phyloP scores from a whole-genome alignment of 495 filamentous ascomycete species.

The Penicillium egyptiacum region DNA sequence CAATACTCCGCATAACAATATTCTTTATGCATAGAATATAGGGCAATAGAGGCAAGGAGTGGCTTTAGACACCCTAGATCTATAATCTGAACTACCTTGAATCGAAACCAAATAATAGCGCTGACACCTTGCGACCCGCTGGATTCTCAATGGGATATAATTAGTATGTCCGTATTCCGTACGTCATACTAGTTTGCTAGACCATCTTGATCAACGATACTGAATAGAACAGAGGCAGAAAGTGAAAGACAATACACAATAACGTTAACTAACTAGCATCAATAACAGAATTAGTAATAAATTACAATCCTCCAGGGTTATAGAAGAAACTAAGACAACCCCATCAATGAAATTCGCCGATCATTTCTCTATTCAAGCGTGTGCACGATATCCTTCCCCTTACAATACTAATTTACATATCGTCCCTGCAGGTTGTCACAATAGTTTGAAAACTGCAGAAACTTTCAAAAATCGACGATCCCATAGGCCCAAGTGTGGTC shows the following conservation, averaged over 20 bases:
- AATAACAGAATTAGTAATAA: not conserved
- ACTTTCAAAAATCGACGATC: not conserved
- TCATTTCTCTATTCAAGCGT: not conserved
- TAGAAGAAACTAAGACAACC: constrained; percentile 1
- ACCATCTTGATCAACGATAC: not conserved
- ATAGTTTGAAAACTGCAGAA: not conserved
- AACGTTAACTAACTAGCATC: too few species aligned
- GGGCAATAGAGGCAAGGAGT: not conserved
- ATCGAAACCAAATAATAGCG: not conserved
- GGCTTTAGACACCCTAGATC: not conserved
- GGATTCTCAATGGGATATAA: constrained; percentile 2
- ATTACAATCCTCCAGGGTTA: not conserved
- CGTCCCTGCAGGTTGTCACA: not conserved
- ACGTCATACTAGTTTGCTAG: not conserved
- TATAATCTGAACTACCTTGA: not conserved
- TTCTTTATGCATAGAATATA: not conserved
- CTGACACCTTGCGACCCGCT: constrained; percentile 1
- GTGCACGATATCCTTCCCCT: not conserved
- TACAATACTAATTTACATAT: not conserved
- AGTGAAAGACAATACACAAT: not conserved
- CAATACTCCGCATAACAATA: not conserved
- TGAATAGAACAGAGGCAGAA: not conserved
- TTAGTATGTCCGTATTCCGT: not conserved
- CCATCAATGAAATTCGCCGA: not conserved
- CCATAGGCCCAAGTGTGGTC: not conserved